phyloP scores from a whole-genome alignment of 306 rosid genomes.

The Senna tora region DNA sequence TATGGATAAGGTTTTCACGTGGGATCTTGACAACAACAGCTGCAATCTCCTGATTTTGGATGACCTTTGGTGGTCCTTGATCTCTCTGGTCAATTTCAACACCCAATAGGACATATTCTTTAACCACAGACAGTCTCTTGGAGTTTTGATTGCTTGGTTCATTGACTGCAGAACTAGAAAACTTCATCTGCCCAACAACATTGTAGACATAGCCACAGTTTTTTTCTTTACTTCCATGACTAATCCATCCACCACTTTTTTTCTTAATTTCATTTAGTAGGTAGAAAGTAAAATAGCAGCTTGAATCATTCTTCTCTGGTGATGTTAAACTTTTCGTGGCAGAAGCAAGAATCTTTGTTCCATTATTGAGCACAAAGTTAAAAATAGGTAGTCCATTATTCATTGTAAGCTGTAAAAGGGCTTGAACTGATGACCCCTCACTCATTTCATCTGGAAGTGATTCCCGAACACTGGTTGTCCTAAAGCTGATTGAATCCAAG shows the following conservation, averaged over 20 bases:
- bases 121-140: conserved; percentile 41
- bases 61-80: conserved; percentile 50
- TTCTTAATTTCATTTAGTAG: conserved; percentile 76
- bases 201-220: conserved; percentile 65
- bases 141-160: conserved; percentile 39
- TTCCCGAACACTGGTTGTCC: conserved; percentile 40
- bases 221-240: conserved; percentile 65
- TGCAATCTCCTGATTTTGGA: conserved; percentile 67
- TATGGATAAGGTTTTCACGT: conserved; percentile 40
- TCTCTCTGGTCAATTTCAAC: conserved; percentile 55
- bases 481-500: conserved; percentile 39
- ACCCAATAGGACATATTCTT: conserved; percentile 66
- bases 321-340: conserved; percentile 59
- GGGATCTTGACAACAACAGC: conserved; percentile 71
- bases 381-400: conserved; percentile 79
- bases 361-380: conserved; percentile 62
- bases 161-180: conserved; percentile 51
- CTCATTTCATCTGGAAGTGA: conserved; percentile 48
- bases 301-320: conserved; percentile 61
- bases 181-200: conserved; percentile 79
- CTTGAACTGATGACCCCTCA: conserved; percentile 60
- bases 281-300: conserved; percentile 70
- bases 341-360: conserved; percentile 66
- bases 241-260: conserved; percentile 75
- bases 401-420: conserved; percentile 68